Base-by-base conservation (phyloP, 345 rosid genomes). In the Lepidium didymum region DNA sequence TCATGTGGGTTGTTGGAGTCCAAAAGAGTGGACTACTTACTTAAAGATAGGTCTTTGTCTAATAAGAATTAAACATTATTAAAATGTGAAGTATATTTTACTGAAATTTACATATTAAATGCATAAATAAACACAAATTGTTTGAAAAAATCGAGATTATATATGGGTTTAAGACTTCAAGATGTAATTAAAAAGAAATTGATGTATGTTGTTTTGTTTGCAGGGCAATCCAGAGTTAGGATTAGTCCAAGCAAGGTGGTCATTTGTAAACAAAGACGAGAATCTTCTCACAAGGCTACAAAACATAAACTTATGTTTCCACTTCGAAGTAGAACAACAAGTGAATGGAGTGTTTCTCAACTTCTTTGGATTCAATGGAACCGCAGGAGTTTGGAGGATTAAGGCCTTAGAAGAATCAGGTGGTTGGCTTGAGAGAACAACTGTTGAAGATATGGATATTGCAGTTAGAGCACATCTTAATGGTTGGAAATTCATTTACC, bases 251-350 rank as follows among this genome's bases (percentile, higher is more conserved):
- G 91, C 96, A 47, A 87, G 98, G 3, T 92, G 96, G 96, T 81
- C 96, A 0, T 92, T 89, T 4, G 89, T 89, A 46, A 92, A 92
- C 86, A 87, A 86, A 78, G 96, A 92, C n/a, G 95, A 92, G 76
- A 92, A 92, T 78, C 70, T 92, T 41, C 88, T 89, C 1, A 87
- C 96, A 0, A 89, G 98, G 73, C 88, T 92, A 10, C 98, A 92
- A 67, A 92, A 92, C 84, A 77, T 92, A 62, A 89, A 92, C 61
- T 64, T 91, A 23, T 87, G 94, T 74, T 91, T 91, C 79, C 97
- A 91, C 75, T 91, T 91, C 43, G 97, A 91, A 80, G 97, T 91
- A 57, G 97, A 91, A 71, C 96, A 91, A 64, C 92, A 91, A 77
- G 97, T 91, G 33, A 91, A 87, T 37, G 92, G 97, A 1, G 69